A percentile compares a stretch with the other conserved stretches of the same genome.
phyloP scores from a whole-genome alignment of 164 flowering plant genomes.

The Dillenia turbinata region DNA sequence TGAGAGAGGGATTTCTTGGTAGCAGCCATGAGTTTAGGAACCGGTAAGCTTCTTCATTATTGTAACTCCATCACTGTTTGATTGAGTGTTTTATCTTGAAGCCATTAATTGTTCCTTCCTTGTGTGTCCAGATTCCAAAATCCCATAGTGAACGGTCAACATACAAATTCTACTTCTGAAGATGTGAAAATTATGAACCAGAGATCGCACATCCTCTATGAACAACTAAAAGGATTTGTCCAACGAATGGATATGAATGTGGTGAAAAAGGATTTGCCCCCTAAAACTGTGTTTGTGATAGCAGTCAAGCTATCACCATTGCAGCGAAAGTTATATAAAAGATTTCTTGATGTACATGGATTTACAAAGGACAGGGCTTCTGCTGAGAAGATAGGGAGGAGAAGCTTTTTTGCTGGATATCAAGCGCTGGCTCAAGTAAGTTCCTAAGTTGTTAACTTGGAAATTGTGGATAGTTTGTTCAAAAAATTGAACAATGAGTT shows the following conservation, averaged over 20 bases:
- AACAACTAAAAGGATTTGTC: conserved; percentile 95
- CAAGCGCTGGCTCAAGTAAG: conserved; percentile 94
- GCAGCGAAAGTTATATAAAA: conserved; percentile 80
- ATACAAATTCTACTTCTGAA: conserved; percentile 75
- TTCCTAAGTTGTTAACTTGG: not conserved
- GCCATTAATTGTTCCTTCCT: no score
- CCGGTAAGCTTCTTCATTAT: conserved; percentile 45
- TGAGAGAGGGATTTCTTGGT: conserved; percentile 97
- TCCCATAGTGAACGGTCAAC: conserved; percentile 97
- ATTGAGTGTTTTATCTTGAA: not conserved
- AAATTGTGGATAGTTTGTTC: not conserved
- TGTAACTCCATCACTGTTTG: not conserved
- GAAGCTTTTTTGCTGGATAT: conserved; percentile 86
- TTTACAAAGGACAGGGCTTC: conserved; percentile 56
- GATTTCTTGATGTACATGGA: conserved; percentile 86
- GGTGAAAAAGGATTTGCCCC: conserved; percentile 91
- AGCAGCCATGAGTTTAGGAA: conserved; percentile 96
- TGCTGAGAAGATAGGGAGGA: conserved; percentile 55
- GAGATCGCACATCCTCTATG: conserved; percentile 94
- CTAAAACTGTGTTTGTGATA: conserved; percentile 91
- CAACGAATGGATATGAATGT: conserved; percentile 97
- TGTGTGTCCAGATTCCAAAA: conserved; percentile 76
- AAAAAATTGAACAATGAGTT: no score
- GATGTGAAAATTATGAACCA: conserved; percentile 98
- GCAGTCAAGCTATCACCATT: conserved; percentile 88